Evolutionary conservation across 805 yeast species (phyloP).

Genomic region (Pichia sporocuriosa): DNA sequence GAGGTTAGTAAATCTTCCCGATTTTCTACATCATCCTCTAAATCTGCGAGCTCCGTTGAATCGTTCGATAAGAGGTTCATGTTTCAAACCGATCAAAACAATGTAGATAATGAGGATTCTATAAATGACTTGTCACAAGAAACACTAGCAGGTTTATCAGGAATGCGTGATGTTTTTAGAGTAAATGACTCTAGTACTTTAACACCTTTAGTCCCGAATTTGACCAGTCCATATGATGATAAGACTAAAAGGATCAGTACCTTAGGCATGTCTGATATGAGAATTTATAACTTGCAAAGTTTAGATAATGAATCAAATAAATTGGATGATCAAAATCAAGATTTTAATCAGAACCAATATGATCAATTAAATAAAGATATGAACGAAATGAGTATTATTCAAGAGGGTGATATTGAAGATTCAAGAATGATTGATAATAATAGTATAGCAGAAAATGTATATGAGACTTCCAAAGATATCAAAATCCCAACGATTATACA

Average conservation of each 20-base stretch:
- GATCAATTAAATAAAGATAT: too few relatives aligned
- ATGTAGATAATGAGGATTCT: not conserved
- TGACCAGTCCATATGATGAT: not conserved
- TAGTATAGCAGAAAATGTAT: not conserved
- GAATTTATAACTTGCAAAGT: constrained; percentile 24
- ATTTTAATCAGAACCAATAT: too few relatives aligned
- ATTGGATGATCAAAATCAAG: not conserved
- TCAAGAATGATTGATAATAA: constrained; percentile 3
- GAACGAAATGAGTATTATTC: constrained; percentile 30
- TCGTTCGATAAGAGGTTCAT: constrained; percentile 15
- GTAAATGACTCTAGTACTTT: not conserved
- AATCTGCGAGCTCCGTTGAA: constrained; percentile 8
- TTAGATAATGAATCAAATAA: not conserved
- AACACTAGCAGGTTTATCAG: constrained; percentile 10
- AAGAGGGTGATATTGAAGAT: constrained; percentile 29
- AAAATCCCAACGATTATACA: too few relatives aligned
- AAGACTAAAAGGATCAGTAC: constrained; percentile 20
- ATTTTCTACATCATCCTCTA: not conserved
- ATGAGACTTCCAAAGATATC: not conserved
- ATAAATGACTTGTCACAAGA: constrained; percentile 5
- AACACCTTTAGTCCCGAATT: not conserved
- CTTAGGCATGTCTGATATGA: constrained; percentile 27
- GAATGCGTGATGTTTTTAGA: too few relatives aligned
- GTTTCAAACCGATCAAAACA: constrained; percentile 1
- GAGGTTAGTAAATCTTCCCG: not conserved